phyloP scores from a whole-genome alignment of 2,329 filamentous ascomycete species.

The Diplodia sapinea region DNA sequence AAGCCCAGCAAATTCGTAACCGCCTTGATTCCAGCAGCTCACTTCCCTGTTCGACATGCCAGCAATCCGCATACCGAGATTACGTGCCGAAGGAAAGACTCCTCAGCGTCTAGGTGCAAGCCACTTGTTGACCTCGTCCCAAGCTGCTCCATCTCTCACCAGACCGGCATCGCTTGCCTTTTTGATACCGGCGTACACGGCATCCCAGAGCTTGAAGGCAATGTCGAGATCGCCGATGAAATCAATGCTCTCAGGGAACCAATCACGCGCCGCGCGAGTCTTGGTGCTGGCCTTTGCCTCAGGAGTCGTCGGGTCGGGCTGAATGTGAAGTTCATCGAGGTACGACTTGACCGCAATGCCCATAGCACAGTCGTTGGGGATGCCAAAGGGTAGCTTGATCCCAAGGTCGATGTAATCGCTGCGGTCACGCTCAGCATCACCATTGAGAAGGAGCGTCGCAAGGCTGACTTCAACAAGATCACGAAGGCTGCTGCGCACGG shows the following conservation, averaged over 20 bases:
- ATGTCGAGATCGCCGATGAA: conserved; percentile 63
- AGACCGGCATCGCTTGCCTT: conserved; percentile 57
- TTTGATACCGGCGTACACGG: conserved; percentile 66
- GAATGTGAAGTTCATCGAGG: conserved; percentile 71
- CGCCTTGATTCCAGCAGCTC: not conserved
- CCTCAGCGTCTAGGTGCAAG: conserved; percentile 41
- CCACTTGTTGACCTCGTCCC: conserved; percentile 67
- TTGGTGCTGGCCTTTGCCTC: conserved; percentile 54
- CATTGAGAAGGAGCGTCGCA: conserved; percentile 79
- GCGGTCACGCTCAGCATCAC: conserved; percentile 74
- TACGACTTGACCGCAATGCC: conserved; percentile 82
- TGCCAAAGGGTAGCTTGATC: conserved; percentile 71
- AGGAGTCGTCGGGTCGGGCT: conserved; percentile 59
- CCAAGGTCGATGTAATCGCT: conserved; percentile 66
- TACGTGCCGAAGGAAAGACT: not conserved
- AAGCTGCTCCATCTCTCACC: conserved; percentile 56
- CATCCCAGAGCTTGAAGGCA: conserved; percentile 70
- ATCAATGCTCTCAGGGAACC: conserved; percentile 66
- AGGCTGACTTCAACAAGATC: conserved; percentile 85
- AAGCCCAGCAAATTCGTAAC: conserved; percentile 8
- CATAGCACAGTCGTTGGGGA: conserved; percentile 74
- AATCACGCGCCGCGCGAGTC: conserved; percentile 50
- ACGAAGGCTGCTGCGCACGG: conserved; percentile 78
- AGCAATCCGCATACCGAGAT: not conserved
- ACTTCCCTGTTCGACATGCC: not conserved